Conservation (phyloP, 352 stramenopile genomes). For the Globisporangium viniferum region DNA sequence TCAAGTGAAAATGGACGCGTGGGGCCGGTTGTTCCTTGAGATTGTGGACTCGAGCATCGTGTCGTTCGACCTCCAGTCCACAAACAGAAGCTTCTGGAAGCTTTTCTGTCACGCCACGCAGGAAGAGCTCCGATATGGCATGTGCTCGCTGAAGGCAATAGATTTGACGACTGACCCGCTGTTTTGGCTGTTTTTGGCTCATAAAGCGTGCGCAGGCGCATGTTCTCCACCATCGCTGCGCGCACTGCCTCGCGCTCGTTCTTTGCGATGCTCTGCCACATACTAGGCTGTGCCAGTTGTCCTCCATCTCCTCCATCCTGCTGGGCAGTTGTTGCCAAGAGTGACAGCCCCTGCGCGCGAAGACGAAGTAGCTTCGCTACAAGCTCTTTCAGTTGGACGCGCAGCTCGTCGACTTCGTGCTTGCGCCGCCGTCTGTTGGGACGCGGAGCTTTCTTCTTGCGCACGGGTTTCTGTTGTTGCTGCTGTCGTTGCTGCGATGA, state of each 20-base stretch:
- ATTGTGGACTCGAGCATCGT: constrained; percentile 5
- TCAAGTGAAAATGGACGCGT: not conserved
- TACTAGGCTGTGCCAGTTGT: not conserved
- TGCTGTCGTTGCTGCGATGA: not conserved
- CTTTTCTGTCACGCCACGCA: not conserved
- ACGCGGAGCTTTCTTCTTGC: not conserved
- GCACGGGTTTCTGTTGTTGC: not conserved
- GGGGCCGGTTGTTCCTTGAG: not conserved
- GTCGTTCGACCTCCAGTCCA: constrained; percentile 1
- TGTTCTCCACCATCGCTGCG: constrained; percentile 31
- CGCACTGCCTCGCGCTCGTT: constrained; percentile 27
- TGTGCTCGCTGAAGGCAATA: not conserved
- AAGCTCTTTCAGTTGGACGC: not conserved
- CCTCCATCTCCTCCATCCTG: not conserved
- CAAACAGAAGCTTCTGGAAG: constrained; percentile 2
- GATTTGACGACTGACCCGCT: constrained; percentile 2
- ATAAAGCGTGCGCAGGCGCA: constrained; percentile 23
- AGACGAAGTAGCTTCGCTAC: not conserved
- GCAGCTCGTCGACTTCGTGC: not conserved
- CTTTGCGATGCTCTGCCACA: constrained; percentile 32
- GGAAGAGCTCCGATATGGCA: not conserved
- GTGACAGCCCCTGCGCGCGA: not conserved
- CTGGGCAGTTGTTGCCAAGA: not conserved
- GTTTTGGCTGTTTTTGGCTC: constrained; percentile 10
- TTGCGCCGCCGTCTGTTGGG: not conserved